Evolutionary conservation across 495 filamentous ascomycete genomes (phyloP).

Genomic region (Hyaloscypha hepaticicola): DNA sequence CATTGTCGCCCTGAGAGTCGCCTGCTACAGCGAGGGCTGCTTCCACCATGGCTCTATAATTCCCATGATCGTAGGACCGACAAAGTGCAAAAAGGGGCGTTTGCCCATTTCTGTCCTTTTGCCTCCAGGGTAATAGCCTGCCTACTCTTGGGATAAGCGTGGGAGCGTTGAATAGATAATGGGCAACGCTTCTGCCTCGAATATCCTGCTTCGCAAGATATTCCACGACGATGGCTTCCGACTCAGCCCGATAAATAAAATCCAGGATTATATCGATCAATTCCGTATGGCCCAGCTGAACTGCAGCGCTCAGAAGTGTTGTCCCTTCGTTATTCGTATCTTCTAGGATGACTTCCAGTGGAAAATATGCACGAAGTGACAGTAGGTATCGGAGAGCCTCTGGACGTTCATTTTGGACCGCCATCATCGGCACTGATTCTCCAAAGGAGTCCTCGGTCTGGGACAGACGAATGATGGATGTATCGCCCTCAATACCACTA

Average conservation of each 20-base stretch:
- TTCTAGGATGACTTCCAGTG: conserved; percentile 64
- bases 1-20: conserved; percentile 68
- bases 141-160: conserved; percentile 73
- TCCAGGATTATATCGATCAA: conserved; percentile 74
- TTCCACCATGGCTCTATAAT: conserved; percentile 84
- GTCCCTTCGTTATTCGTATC: conserved; percentile 88
- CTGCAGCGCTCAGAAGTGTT: conserved; percentile 88
- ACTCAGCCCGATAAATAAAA: conserved; percentile 56
- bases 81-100: conserved; percentile 94
- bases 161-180: conserved; percentile 95
- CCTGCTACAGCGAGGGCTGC: conserved; percentile 74
- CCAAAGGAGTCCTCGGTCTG: conserved; percentile 80
- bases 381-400: conserved; percentile 77
- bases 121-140: conserved; percentile 77
- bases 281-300: conserved; percentile 77
- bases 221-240: conserved; percentile 38
- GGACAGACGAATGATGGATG: conserved; percentile 75
- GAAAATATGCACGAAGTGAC: conserved; percentile 69
- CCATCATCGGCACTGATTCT: conserved; percentile 95
- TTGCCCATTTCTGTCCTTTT: conserved; percentile 93
- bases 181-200: conserved; percentile 83
- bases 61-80: conserved; percentile 89
- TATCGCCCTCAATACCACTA: conserved; percentile 78
- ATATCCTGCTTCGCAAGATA: conserved; percentile 78
- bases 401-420: conserved; percentile 71